Conservation (phyloP, 2,329 filamentous ascomycete species). For the Nemania sp. region DNA sequence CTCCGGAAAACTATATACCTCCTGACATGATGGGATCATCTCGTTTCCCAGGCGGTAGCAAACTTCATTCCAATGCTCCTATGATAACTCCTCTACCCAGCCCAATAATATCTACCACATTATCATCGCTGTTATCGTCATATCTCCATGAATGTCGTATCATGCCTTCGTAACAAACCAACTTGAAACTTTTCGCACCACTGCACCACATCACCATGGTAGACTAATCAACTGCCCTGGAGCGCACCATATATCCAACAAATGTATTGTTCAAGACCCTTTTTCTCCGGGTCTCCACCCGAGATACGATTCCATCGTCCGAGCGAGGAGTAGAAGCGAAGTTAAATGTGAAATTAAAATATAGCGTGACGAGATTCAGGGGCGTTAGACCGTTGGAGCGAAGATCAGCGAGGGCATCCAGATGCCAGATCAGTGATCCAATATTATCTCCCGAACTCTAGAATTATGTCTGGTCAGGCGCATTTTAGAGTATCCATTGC, state of each 20-base stretch:
- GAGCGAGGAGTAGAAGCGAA: constrained; percentile 17
- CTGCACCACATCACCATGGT: not conserved
- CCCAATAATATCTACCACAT: not conserved
- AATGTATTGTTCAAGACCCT: too few species aligned
- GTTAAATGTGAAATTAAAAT: not conserved
- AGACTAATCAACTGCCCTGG: not conserved
- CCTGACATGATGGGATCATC: constrained; percentile 10
- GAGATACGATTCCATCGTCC: constrained; percentile 17
- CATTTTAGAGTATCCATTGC: not conserved
- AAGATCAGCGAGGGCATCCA: constrained; percentile 1
- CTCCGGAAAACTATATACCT: constrained; percentile 9
- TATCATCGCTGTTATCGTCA: constrained; percentile 13
- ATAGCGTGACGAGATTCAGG: not conserved
- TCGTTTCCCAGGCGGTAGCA: not conserved
- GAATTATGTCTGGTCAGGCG: not conserved
- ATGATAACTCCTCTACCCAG: constrained; percentile 6
- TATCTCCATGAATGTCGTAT: constrained; percentile 3
- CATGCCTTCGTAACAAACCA: constrained; percentile 21
- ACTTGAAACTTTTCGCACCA: not conserved
- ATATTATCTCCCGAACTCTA: constrained; percentile 1
- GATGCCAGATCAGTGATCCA: not conserved
- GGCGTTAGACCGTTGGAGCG: not conserved
- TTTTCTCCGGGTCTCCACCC: too few species aligned
- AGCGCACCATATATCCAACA: too few species aligned
- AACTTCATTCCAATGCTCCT: constrained; percentile 9